A percentile compares a stretch with the other conserved stretches of the same genome.
Conservation (phyloP, 2,329 filamentous ascomycete genomes). For the Talaromyces sp. region DNA sequence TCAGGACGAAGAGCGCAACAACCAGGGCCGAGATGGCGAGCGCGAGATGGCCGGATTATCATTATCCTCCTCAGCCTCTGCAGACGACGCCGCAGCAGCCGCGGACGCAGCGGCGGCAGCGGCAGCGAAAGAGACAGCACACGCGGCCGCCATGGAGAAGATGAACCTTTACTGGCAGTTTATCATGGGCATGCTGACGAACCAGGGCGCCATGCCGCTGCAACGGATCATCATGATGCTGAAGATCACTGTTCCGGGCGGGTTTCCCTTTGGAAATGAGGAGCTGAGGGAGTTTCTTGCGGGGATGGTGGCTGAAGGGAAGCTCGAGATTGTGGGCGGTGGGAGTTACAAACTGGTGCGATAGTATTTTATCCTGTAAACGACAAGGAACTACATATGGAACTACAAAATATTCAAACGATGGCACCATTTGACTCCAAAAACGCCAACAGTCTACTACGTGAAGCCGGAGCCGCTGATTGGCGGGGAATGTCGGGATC, state of each 20-base stretch:
- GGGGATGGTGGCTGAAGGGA: constrained; percentile 67
- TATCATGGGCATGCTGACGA: constrained; percentile 91
- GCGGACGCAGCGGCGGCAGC: constrained; percentile 36
- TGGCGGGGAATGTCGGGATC: neutral
- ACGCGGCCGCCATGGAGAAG: constrained; percentile 60
- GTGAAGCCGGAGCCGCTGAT: neutral
- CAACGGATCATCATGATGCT: constrained; percentile 87
- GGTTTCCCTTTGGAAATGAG: constrained; percentile 84
- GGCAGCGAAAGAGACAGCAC: constrained; percentile 40
- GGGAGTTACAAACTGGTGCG: constrained; percentile 59
- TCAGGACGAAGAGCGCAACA: constrained; percentile 19
- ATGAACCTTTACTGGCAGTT: constrained; percentile 82
- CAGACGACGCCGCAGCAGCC: constrained; percentile 28
- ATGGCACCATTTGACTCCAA: neutral
- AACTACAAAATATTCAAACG: neutral
- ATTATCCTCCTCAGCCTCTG: constrained; percentile 21
- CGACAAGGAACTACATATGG: neutral
- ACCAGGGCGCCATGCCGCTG: constrained; percentile 77
- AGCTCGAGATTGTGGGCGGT: constrained; percentile 59
- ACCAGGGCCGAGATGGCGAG: constrained; percentile 16
- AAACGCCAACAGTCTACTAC: neutral
- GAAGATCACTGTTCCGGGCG: constrained; percentile 81
- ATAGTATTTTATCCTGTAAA: neutral
- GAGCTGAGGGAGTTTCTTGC: constrained; percentile 76
- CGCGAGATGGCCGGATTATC: constrained; percentile 17